Evolutionary conservation across 305 asterid species (phyloP), one percentile per base, ranked within the genome.

Genomic region (Ruellia speciosa): DNA sequence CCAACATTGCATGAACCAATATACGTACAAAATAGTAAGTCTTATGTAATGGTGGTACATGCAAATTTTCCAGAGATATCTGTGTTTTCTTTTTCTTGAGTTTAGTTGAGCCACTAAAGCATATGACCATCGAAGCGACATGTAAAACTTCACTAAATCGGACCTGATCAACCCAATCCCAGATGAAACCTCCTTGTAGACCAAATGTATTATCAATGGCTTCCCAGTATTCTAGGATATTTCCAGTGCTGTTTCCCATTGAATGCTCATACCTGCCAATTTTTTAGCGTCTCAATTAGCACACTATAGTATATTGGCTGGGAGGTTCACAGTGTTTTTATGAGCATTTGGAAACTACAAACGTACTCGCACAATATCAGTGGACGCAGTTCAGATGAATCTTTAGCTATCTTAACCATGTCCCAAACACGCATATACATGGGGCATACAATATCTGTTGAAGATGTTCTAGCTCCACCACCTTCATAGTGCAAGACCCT

Each of bases 161-260:
- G 20, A 92, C 96, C 96, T 92, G 96, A 76, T 92, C 96, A 82
- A 76, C 99, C 99, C 99, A 92, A 35, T 92, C 99, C 99, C 99
- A 92, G 59, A 92, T 88, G 76, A 92, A 88, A 62, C 99, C 99
- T 70, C 99, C 99, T 72, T 92, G 99, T 47, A 92, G 93, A 69
- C 99, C 99, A 76, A 88, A 84, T 37, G 90, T 92, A 82, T 62
- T 81, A 73, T 92, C 99, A 65, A 92, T 88, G 69, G 96, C 96
- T 84, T 92, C 96, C 99, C 99, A 92, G 72, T 92, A 92, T 72
- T 86, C 82, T 18, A 75, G 77, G 70, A 92, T 82, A 79, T 84
- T 88, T 18, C 95, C 99, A 7, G 69, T 92, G 87, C 99, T 92
- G 83, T 92, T 92, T 59, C 99, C 96, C 99, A 92, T 92, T 33